Conservation (phyloP, 202 grass and related monocot genomes). For the Hordeum pubiflorum region DNA sequence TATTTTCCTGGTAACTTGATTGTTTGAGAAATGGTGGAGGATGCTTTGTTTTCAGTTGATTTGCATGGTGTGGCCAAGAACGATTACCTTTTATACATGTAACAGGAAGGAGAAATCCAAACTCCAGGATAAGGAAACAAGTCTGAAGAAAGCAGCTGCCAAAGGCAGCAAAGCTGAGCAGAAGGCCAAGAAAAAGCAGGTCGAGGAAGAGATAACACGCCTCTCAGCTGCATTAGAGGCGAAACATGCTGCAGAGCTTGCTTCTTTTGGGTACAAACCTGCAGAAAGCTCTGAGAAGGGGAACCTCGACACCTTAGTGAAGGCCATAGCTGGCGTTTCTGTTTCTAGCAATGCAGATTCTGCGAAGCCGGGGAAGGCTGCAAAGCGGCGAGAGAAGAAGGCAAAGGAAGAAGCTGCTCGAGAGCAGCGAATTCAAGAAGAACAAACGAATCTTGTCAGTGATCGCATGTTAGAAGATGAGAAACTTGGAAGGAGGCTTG, state of each 20-base stretch:
- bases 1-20: background rate
- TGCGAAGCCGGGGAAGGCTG: slow-evolving; percentile 58
- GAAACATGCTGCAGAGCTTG: slow-evolving; percentile 64
- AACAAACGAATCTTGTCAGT: slow-evolving; percentile 73
- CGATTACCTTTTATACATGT: background rate
- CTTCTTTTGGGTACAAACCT: slow-evolving; percentile 67
- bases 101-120: slow-evolving; percentile 80
- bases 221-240: slow-evolving; percentile 65
- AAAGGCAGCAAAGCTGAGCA: slow-evolving; percentile 98
- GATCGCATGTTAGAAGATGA: slow-evolving; percentile 72
- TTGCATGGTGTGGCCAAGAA: background rate
- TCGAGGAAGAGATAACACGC: slow-evolving; percentile 67
- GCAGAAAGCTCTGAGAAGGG: slow-evolving; percentile 44
- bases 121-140: slow-evolving; percentile 86
- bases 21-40: background rate
- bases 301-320: slow-evolving; percentile 69
- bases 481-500: slow-evolving; percentile 60
- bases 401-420: slow-evolving; percentile 84
- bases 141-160: slow-evolving; percentile 77
- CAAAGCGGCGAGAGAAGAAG: slow-evolving; percentile 55
- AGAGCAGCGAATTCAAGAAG: slow-evolving; percentile 91
- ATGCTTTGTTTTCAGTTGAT: slow-evolving; percentile 1
- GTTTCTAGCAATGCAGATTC: slow-evolving; percentile 42
- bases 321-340: slow-evolving; percentile 81
- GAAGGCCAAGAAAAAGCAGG: slow-evolving; percentile 93